phyloP scores from a whole-genome alignment of 805 yeast genomes.

The Schizosaccharomyces cryophilus region DNA sequence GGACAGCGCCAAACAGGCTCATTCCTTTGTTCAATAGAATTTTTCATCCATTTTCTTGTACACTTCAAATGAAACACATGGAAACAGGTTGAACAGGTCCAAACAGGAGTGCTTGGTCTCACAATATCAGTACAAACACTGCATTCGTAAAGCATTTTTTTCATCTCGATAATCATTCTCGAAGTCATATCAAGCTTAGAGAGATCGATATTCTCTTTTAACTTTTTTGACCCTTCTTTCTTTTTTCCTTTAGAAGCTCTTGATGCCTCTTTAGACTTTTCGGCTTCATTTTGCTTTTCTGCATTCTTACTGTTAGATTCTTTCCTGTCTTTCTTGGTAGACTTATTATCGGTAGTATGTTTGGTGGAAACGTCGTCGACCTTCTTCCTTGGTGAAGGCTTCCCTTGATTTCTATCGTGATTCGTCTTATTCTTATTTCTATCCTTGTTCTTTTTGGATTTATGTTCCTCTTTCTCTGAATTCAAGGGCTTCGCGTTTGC shows the following conservation, averaged over 20 bases:
- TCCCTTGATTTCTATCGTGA: no score
- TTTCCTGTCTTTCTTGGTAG: not conserved
- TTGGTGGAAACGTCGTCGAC: no score
- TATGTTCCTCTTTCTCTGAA: no score
- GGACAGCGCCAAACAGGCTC: constrained; percentile 54
- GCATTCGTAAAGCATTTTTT: constrained; percentile 28
- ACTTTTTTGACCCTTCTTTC: not conserved
- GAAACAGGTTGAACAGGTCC: constrained; percentile 59
- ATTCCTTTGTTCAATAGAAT: constrained; percentile 24
- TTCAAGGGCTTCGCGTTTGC: no score
- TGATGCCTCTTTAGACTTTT: not conserved
- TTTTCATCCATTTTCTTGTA: constrained; percentile 62
- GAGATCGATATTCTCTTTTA: not conserved
- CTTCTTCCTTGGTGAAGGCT: no score
- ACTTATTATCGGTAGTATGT: no score
- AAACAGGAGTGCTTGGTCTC: constrained; percentile 36
- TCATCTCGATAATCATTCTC: not conserved
- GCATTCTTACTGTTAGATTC: not conserved
- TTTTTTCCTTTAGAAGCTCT: not conserved
- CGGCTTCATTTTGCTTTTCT: not conserved
- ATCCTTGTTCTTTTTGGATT: no score
- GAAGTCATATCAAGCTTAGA: not conserved
- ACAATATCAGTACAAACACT: constrained; percentile 72
- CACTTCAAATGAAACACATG: constrained; percentile 73
- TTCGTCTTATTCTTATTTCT: no score